Base-by-base conservation (phyloP, 148 eudicot genomes). In the Gaultheria prostrata region DNA sequence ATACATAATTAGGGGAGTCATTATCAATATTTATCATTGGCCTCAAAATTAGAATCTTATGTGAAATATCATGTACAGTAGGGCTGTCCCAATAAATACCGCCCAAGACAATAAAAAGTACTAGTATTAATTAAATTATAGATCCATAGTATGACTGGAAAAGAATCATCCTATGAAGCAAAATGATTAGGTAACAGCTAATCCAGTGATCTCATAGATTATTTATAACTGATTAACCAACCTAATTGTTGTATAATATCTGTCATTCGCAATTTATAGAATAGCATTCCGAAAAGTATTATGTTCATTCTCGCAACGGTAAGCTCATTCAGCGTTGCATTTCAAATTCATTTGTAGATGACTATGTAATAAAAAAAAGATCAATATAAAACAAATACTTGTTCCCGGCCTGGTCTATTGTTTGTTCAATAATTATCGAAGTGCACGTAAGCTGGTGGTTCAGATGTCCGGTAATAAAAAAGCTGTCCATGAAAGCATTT, bases 41-140 rank as follows among this genome's bases (percentile, higher is more conserved):
- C 57, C 79, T 77, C 57, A 13, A 26, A 21, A 77, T 77, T 49
- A 50, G 59, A 51, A 77, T 77, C 79, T 6, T 1, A 76, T 76
- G 39, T 7, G 21, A 50, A 77, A 50, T 77, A 77, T 24, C 39
- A 13, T 12, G 12, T 76, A 20, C 12, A 14, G 17, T n/a, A n/a
- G n/a, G 49, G 24, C 46, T 21, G 26, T 3, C 78, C 76, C 14
- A 74, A 6, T n/a, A n/a, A n/a, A 0, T n/a, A 35, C 33, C 18
- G n/a, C 20, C 79, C 35, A 30, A 4, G 32, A 12, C 20, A 28
- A 26, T 69, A 8, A 67, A 67, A 67, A 0, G n/a, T n/a, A n/a
- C n/a, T n/a, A n/a, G n/a, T n/a, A 28, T 11, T 11, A 12, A 12
- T 28, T 0, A 4, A 28, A 69, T 69, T 13, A 69, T 69, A 30